phyloP scores from a whole-genome alignment of 768 basidiomycete species.

The Auricularia sp. region DNA sequence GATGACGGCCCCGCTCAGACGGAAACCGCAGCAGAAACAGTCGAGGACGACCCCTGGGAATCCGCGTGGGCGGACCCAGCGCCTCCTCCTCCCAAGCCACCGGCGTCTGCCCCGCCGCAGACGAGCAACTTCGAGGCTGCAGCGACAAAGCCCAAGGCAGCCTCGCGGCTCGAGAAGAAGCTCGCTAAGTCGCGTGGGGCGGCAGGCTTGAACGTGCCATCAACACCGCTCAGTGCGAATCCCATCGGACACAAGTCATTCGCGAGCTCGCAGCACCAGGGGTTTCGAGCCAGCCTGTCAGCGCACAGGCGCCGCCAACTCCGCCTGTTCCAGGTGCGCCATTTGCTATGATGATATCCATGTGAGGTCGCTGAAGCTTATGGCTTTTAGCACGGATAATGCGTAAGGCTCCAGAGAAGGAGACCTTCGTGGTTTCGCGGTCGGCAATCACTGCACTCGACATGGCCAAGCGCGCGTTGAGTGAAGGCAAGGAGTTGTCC shows the following conservation, averaged over 20 bases:
- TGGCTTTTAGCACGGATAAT: neutral
- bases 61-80: slow-evolving; percentile 14
- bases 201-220: neutral
- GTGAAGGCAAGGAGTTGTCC: slow-evolving; percentile 57
- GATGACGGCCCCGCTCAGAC: slow-evolving; percentile 24
- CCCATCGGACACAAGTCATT: neutral
- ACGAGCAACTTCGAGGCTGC: neutral
- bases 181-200: slow-evolving; percentile 42
- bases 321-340: neutral
- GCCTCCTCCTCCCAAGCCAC: slow-evolving; percentile 5
- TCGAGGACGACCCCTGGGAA: slow-evolving; percentile 43
- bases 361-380: neutral
- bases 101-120: slow-evolving; percentile 4
- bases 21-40: neutral
- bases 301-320: neutral
- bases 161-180: slow-evolving; percentile 49
- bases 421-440: slow-evolving; percentile 51
- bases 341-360: neutral
- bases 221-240: neutral
- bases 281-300: neutral
- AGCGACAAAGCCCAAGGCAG: slow-evolving; percentile 32
- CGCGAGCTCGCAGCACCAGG: neutral
- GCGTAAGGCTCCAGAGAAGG: slow-evolving; percentile 25
- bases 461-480: slow-evolving; percentile 51
- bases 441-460: slow-evolving; percentile 44